Percentiles rank a stretch among this genome's conserved stretches.
These are phyloP conservation scores for Malassezia nana DNA, from an alignment of 1,284 basidiomycete species.

Conservation along the genomic window DNA sequence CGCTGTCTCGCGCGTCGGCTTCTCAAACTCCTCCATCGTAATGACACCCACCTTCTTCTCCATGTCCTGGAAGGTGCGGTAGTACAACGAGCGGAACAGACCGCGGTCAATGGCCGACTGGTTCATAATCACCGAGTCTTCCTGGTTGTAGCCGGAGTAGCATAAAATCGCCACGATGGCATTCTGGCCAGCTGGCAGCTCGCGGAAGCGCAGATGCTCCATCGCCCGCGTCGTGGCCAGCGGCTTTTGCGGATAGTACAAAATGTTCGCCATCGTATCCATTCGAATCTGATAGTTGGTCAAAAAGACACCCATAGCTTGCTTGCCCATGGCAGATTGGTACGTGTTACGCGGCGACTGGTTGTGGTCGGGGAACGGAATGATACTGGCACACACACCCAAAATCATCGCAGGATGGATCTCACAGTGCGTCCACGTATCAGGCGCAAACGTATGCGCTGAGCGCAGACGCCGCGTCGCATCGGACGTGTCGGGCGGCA, in stretches of 20 bases:
- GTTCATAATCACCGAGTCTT: slow-evolving; percentile 99
- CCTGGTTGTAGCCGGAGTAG: slow-evolving; percentile 98
- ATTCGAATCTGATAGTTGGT: slow-evolving; percentile 88
- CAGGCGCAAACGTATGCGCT: slow-evolving; percentile 33
- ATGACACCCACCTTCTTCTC: slow-evolving; percentile 94
- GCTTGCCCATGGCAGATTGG: slow-evolving; percentile 87
- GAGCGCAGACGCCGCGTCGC: slow-evolving; percentile 68
- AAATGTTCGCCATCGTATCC: slow-evolving; percentile 65
- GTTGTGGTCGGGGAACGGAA: slow-evolving; percentile 99
- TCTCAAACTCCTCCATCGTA: slow-evolving; percentile 78
- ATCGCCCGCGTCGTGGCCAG: slow-evolving; percentile 95
- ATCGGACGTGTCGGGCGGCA: slow-evolving; percentile 63
- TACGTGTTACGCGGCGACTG: slow-evolving; percentile 99
- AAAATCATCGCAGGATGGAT: slow-evolving; percentile 99
- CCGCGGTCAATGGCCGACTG: slow-evolving; percentile 96
- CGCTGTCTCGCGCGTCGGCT: slow-evolving; percentile 84
- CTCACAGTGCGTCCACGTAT: slow-evolving; percentile 92
- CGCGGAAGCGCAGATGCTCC: slow-evolving; percentile 96
- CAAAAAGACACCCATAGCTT: slow-evolving; percentile 96
- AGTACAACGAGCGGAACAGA: slow-evolving; percentile 96
- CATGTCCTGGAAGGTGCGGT: slow-evolving; percentile 89
- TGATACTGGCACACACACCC: slow-evolving; percentile 94
- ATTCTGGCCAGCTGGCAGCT: slow-evolving; percentile 94
- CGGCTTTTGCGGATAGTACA: slow-evolving; percentile 94
- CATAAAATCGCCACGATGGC: slow-evolving; percentile 96